These are phyloP conservation scores for Dactylellina leptospora DNA, from an alignment of 2,329 filamentous ascomycete species.

Conservation along the genomic window DNA sequence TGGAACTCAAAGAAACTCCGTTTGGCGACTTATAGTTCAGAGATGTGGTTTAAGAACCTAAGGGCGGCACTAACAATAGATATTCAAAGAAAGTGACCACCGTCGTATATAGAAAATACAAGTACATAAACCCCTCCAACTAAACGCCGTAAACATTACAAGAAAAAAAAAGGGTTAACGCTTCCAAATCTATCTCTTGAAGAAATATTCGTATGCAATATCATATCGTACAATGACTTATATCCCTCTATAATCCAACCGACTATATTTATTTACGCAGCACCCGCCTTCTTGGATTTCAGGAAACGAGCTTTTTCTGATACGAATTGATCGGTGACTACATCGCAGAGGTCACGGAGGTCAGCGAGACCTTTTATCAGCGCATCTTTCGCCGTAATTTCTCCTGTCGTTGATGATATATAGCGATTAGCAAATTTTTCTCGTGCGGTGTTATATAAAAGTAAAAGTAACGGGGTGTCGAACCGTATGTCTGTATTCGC, in stretches of 20 bases:
- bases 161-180: slow-evolving; percentile 14
- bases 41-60: background rate
- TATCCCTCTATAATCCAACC: background rate
- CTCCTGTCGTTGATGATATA: too few relatives aligned
- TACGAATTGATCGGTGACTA: slow-evolving; percentile 89
- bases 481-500: slow-evolving; percentile 95
- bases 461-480: slow-evolving; percentile 60
- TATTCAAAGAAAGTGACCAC: slow-evolving; percentile 1
- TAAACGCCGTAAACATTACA: background rate
- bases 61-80: background rate
- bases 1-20: background rate
- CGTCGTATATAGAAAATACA: slow-evolving; percentile 35
- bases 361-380: slow-evolving; percentile 90
- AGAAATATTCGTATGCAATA: background rate
- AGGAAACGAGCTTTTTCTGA: slow-evolving; percentile 72
- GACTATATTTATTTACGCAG: background rate
- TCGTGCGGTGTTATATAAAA: background rate
- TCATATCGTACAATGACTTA: slow-evolving; percentile 36
- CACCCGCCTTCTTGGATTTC: background rate
- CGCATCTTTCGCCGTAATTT: slow-evolving; percentile 80
- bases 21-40: background rate
- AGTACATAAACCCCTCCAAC: slow-evolving; percentile 4
- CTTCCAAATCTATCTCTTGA: slow-evolving; percentile 1
- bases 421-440: background rate
- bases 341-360: slow-evolving; percentile 89